These are phyloP conservation scores for Trichophyton mentagrophytes DNA, from an alignment of 2,329 filamentous ascomycete species.

Conservation along the genomic window DNA sequence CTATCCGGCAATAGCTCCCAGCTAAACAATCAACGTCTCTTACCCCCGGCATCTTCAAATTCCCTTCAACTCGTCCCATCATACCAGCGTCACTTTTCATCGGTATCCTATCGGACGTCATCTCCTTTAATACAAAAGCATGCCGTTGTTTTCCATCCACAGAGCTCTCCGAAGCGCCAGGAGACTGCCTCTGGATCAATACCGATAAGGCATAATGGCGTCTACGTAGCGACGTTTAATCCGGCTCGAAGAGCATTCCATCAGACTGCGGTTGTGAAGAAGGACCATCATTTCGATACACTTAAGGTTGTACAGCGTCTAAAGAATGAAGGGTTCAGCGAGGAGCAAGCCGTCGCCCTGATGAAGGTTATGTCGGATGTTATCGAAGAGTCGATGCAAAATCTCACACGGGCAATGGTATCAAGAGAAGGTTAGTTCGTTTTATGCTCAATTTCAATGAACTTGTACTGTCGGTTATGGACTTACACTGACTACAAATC, in stretches of 20 bases:
- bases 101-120: not conserved
- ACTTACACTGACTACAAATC: not conserved
- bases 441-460: not conserved
- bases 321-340: conserved; percentile 83
- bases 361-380: conserved; percentile 96
- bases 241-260: conserved; percentile 39
- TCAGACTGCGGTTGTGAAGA: conserved; percentile 45
- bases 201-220: conserved; percentile 35
- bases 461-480: not conserved
- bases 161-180: not conserved
- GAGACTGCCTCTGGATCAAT: not conserved
- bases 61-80: not conserved
- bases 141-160: not conserved
- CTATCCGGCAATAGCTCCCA: not conserved
- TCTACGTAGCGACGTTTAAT: conserved; percentile 35
- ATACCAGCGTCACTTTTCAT: not conserved
- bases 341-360: conserved; percentile 92
- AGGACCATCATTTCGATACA: conserved; percentile 96
- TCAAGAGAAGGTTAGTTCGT: conserved; percentile 80
- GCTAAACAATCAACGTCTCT: not conserved
- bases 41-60: not conserved
- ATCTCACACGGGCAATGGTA: conserved; percentile 95
- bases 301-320: conserved; percentile 90
- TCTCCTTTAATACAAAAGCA: not conserved
- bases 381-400: conserved; percentile 96